phyloP scores from a whole-genome alignment of 1,284 basidiomycete genomes.

The Tremellales sp. region DNA sequence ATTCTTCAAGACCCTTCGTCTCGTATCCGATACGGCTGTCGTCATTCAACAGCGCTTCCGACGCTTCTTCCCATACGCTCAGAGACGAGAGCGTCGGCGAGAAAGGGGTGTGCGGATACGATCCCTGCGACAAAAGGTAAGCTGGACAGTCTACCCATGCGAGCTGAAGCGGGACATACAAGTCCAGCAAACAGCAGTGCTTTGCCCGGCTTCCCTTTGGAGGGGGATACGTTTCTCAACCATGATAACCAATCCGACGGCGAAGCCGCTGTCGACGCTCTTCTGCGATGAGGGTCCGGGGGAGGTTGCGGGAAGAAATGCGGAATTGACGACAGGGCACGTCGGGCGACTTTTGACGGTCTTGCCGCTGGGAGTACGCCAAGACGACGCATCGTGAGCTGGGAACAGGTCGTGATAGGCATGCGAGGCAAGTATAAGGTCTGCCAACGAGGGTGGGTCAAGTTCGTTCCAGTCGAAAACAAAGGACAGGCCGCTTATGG shows the following conservation, averaged over 20 bases:
- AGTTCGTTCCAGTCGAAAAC: too few species aligned
- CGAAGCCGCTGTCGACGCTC: slow-evolving; percentile 28
- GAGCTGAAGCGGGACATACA: slow-evolving; percentile 22
- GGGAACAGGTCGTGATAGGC: too few species aligned
- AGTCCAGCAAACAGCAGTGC: slow-evolving; percentile 46
- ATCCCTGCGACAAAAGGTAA: slow-evolving; percentile 29
- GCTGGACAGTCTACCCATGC: not conserved
- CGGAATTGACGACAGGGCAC: too few species aligned
- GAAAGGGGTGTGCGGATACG: slow-evolving; percentile 46
- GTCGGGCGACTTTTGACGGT: too few species aligned
- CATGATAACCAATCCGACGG: slow-evolving; percentile 41
- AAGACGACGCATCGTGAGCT: too few species aligned
- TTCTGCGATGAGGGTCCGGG: slow-evolving; percentile 20
- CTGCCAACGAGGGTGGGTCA: too few species aligned
- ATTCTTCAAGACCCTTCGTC: slow-evolving; percentile 38
- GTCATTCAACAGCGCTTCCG: slow-evolving; percentile 40
- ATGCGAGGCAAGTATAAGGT: too few species aligned
- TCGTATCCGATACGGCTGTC: slow-evolving; percentile 44
- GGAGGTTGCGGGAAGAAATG: slow-evolving; percentile 21
- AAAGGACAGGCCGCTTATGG: too few species aligned
- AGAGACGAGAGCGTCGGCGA: slow-evolving; percentile 43
- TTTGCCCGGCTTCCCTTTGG: slow-evolving; percentile 15
- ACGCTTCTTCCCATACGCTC: slow-evolving; percentile 44
- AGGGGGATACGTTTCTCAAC: slow-evolving; percentile 24
- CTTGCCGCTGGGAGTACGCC: too few species aligned